Conservation (phyloP, 371 early-diverging fungal species). For the Capillidium heterosporum region DNA sequence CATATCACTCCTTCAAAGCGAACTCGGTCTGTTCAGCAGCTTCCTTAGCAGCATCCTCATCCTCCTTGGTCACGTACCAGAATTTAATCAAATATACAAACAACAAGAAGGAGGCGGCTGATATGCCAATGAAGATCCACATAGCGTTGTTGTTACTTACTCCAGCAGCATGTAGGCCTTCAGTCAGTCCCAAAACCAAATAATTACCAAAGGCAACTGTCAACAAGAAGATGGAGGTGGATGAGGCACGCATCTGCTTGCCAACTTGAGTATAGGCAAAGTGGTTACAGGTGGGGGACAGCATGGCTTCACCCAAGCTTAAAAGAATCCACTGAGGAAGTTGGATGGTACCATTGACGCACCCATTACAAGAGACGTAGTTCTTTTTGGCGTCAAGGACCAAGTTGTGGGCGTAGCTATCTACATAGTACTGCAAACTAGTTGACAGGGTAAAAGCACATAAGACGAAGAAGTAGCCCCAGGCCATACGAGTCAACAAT, state of each 20-base stretch:
- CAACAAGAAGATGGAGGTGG: not conserved
- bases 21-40: too few relatives aligned
- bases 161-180: too few relatives aligned
- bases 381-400: slow-evolving; percentile 5
- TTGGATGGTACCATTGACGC: slow-evolving; percentile 16
- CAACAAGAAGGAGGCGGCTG: too few relatives aligned
- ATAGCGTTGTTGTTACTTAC: too few relatives aligned
- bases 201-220: not conserved
- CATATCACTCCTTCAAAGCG: too few relatives aligned
- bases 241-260: not conserved
- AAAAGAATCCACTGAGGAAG: slow-evolving; percentile 33
- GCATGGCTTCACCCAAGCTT: slow-evolving; percentile 30
- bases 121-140: too few relatives aligned
- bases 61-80: too few relatives aligned
- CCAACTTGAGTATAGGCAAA: too few relatives aligned
- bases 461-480: not conserved
- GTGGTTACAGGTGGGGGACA: slow-evolving; percentile 34
- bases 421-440: slow-evolving; percentile 6
- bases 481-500: not conserved
- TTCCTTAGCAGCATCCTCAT: too few relatives aligned
- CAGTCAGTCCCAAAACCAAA: too few relatives aligned
- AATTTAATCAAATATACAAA: too few relatives aligned
- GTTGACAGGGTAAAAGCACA: not conserved
- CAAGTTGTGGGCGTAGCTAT: slow-evolving; percentile 15
- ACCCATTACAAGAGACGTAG: slow-evolving; percentile 8